phyloP scores from a whole-genome alignment of 2,329 filamentous ascomycete species.

The Didymella arachidicola region DNA sequence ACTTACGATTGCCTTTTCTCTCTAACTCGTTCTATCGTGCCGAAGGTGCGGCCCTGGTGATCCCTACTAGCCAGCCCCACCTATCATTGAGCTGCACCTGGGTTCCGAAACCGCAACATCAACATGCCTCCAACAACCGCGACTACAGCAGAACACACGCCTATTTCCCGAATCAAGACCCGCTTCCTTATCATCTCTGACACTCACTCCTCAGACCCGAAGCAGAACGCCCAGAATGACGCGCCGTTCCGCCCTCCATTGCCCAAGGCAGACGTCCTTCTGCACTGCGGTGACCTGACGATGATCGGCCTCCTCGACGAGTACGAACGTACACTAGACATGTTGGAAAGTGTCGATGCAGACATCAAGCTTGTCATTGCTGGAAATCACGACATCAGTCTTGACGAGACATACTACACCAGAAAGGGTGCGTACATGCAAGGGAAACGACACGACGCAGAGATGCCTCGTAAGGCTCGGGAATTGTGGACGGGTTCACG shows the following conservation, averaged over 20 bases:
- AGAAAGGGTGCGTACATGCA: slow-evolving; percentile 40
- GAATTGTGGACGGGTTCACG: slow-evolving; percentile 58
- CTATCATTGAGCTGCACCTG: not conserved
- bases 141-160: not conserved
- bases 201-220: slow-evolving; percentile 46
- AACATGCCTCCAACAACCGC: slow-evolving; percentile 24
- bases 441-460: slow-evolving; percentile 28
- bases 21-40: not conserved
- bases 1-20: not conserved
- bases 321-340: slow-evolving; percentile 56
- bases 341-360: slow-evolving; percentile 60
- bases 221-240: slow-evolving; percentile 20
- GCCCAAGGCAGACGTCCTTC: slow-evolving; percentile 60
- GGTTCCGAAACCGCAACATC: slow-evolving; percentile 6
- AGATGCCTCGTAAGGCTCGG: slow-evolving; percentile 43
- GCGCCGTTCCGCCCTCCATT: slow-evolving; percentile 51
- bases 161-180: slow-evolving; percentile 41
- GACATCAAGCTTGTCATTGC: slow-evolving; percentile 68
- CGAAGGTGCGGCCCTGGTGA: slow-evolving; percentile 1
- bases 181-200: slow-evolving; percentile 57
- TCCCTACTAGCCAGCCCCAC: slow-evolving; percentile 12
- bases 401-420: slow-evolving; percentile 61
- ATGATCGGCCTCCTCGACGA: slow-evolving; percentile 58
- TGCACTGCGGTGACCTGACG: slow-evolving; percentile 68
- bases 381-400: slow-evolving; percentile 68